These are phyloP conservation scores for Taphrina wiesneri DNA, from an alignment of 1,139 yeast genomes.

Conservation along the genomic window DNA sequence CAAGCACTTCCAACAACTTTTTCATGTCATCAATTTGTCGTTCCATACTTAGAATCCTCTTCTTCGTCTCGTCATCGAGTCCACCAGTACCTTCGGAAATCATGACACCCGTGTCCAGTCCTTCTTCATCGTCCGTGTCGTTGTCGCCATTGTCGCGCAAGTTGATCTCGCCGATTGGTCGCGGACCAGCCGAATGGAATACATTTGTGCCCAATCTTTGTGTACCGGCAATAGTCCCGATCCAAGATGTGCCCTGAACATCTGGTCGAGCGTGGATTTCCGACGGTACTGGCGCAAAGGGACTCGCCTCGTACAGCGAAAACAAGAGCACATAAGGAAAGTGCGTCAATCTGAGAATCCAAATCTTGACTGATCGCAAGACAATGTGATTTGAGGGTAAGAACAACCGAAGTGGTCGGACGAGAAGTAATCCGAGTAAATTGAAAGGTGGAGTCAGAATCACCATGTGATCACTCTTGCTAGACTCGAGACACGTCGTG, in stretches of 20 bases:
- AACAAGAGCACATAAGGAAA: conserved; percentile 44
- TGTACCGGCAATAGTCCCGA: neutral
- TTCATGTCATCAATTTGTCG: conserved; percentile 10
- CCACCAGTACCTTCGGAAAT: neutral
- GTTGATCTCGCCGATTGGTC: neutral
- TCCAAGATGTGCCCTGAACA: neutral
- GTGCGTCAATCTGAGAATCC: conserved; percentile 44
- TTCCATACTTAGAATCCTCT: conserved; percentile 1
- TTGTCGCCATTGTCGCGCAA: neutral
- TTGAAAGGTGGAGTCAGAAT: conserved; percentile 47
- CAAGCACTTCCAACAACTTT: neutral
- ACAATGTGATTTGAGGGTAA: conserved; percentile 41
- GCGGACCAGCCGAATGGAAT: neutral
- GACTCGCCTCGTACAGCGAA: conserved; percentile 41
- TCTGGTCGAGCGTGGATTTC: conserved; percentile 2
- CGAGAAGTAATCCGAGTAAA: conserved; percentile 41
- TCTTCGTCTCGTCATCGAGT: conserved; percentile 16
- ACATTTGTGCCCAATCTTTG: neutral
- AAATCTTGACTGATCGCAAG: conserved; percentile 40
- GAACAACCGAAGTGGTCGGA: conserved; percentile 44
- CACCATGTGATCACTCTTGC: conserved; percentile 45
- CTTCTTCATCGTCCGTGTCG: conserved; percentile 28
- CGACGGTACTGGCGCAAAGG: conserved; percentile 10
- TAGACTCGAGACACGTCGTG: conserved; percentile 38
- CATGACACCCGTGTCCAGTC: conserved; percentile 29